Base-by-base conservation (phyloP, 306 rosid genomes). In the Cicer pinnatifidum region DNA sequence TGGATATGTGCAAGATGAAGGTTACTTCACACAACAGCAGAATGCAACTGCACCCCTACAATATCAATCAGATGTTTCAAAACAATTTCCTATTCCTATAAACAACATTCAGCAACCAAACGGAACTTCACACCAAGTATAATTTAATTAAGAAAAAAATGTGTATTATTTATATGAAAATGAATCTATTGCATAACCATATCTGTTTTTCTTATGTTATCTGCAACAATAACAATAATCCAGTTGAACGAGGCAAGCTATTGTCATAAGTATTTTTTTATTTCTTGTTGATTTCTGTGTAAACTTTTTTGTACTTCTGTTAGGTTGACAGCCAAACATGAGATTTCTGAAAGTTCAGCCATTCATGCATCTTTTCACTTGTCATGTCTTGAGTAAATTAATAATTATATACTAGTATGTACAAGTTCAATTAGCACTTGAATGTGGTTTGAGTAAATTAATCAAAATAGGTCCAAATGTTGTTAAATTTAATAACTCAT, bases 21-120 rank as follows among this genome's bases (percentile, higher is more conserved):
- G 9, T 8, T 44, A 44, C 48, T 44, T 8, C 5, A 44, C 48
- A 44, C n/a, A 44, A 44, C 45, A 41, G 9, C 81, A 75, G 23
- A 82, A 78, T 41, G 90, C 87, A 54, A 62, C 10, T 45, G 7
- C 88, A 23, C 59, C 80, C 72, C 83, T 88, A 0, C 33, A 23
- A 2, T 23, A 28, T 59, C 93, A 87, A 20, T 85, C 90, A 19
- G 91, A 91, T 69, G 88, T 85, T 41, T 84, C 91, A 6, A 84
- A 81, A 73, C 86, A 87, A 64, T 83, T 78, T 28, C 35, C 35
- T 28, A 28, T 3, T 53, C 86, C 87, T 11, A 39, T 80, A 0
- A 83, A 84, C 56, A 83, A 48, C 38, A 50, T 71, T 72, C 88
- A 77, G 83, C 81, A 76, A 66, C 81, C 82, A 74, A 76, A 10